A percentile compares a stretch with the other conserved stretches of the same genome.
Conservation (phyloP, 2,329 filamentous ascomycete genomes). For the Aspergillus novofumigatus region DNA sequence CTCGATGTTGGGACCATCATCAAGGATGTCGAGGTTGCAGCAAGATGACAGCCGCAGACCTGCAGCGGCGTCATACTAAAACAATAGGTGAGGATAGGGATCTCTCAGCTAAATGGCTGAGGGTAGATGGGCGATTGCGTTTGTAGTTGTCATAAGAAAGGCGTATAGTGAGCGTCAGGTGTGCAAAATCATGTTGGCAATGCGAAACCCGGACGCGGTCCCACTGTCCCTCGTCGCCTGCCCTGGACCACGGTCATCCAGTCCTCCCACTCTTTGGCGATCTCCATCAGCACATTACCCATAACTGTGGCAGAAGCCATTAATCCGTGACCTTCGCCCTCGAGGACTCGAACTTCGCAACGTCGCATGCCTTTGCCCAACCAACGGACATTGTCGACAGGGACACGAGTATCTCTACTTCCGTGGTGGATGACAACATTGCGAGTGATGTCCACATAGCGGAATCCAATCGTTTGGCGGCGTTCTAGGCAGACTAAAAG, state of each 20-base stretch:
- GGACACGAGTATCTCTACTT: conserved; percentile 82
- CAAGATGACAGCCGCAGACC: conserved; percentile 13
- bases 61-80: conserved; percentile 11
- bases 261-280: conserved; percentile 89
- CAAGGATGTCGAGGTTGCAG: not conserved
- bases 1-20: not conserved
- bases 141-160: not conserved
- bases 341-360: conserved; percentile 85
- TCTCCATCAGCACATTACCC: conserved; percentile 91
- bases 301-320: conserved; percentile 95
- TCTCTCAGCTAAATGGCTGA: not conserved
- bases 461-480: conserved; percentile 86
- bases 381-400: conserved; percentile 93
- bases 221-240: conserved; percentile 32
- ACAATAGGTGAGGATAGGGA: not conserved
- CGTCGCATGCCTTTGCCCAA: conserved; percentile 88
- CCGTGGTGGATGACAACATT: conserved; percentile 93
- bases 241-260: conserved; percentile 62
- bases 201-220: conserved; percentile 18
- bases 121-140: not conserved
- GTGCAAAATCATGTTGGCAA: conserved; percentile 4
- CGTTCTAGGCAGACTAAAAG: conserved; percentile 88
- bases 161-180: not conserved
- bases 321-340: conserved; percentile 87
- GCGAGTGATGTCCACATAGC: conserved; percentile 92